Percentiles rank a stretch among this genome's conserved stretches.
Evolutionary conservation across 2,329 filamentous ascomycete species (phyloP).

Genomic region (Neurospora sp.): DNA sequence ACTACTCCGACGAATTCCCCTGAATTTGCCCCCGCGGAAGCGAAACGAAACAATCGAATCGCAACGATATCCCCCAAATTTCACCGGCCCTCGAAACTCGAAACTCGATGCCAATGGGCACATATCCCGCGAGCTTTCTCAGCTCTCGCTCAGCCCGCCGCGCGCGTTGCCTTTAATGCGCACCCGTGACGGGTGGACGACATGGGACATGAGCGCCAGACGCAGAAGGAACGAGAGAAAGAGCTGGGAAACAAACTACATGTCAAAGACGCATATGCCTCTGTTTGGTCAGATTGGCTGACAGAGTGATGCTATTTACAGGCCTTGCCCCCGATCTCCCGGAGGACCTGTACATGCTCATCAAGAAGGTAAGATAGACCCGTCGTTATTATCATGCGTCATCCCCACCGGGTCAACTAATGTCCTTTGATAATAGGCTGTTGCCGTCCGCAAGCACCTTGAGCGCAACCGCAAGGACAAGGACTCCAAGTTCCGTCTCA

Average conservation of each 20-base stretch:
- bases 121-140: neutral
- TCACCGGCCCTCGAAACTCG: neutral
- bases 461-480: slow-evolving; percentile 99
- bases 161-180: neutral
- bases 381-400: neutral
- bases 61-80: neutral
- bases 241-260: slow-evolving; percentile 8
- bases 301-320: slow-evolving; percentile 77
- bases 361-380: slow-evolving; percentile 77
- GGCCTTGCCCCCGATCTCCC: slow-evolving; percentile 97
- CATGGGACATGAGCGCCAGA: neutral
- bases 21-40: neutral
- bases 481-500: slow-evolving; percentile 99
- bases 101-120: neutral
- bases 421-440: slow-evolving; percentile 48
- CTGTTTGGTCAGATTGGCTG: slow-evolving; percentile 78
- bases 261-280: slow-evolving; percentile 45
- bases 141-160: neutral
- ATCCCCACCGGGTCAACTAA: slow-evolving; percentile 9
- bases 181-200: neutral
- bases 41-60: neutral
- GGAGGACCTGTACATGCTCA: slow-evolving; percentile 98
- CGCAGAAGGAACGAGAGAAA: slow-evolving; percentile 4
- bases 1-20: neutral
- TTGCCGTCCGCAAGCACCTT: slow-evolving; percentile 99